Evolutionary conservation across 106 monocot genomes (phyloP), one percentile per base, ranked within the genome.

Genomic region (Vanilla planifolia): DNA sequence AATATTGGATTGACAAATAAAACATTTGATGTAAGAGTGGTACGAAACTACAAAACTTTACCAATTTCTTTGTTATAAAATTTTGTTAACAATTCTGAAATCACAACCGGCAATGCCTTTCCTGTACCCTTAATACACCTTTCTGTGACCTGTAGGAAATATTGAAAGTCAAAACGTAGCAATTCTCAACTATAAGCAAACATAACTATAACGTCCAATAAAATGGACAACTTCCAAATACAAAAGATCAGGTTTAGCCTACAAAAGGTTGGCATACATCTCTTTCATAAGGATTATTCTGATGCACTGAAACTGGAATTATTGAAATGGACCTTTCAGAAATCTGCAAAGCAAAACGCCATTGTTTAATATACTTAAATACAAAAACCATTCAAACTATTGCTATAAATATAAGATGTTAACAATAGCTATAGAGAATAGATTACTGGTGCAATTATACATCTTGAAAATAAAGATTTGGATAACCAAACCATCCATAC

Each of bases 211-310:
- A 4, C n/a, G n/a, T n/a, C n/a, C n/a, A n/a, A n/a, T n/a, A 55
- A 20, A 55, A 57, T 45, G 16, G n/a, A 10, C 19, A 30, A 14
- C 16, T n/a, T 30, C 6, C n/a, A n/a, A 55, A 55, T 42, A 51
- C 26, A 20, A 43, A 50, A 9, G 24, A 44, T 10, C 13, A 69
- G 27, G 15, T 33, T 39, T 39, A 34, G 1, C 59, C 8, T 32
- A 29, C 17, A 62, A 4, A 41, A 16, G 58, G 51, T 25, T 41
- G 44, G 41, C 66, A 42, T 77, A 98, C 96, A 66, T 85, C 67
- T 77, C 61, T 84, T 60, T 91, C 91, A 70, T 72, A 79, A n/a
- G 25, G 71, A 73, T 98, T 98, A 71, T 77, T 88, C 47, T 91
- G 75, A 67, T 98, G 96, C 19, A 69, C 65, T n/a, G 77, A 77